Base-by-base conservation (phyloP, 768 basidiomycete genomes). In the Amanita thiersii region DNA sequence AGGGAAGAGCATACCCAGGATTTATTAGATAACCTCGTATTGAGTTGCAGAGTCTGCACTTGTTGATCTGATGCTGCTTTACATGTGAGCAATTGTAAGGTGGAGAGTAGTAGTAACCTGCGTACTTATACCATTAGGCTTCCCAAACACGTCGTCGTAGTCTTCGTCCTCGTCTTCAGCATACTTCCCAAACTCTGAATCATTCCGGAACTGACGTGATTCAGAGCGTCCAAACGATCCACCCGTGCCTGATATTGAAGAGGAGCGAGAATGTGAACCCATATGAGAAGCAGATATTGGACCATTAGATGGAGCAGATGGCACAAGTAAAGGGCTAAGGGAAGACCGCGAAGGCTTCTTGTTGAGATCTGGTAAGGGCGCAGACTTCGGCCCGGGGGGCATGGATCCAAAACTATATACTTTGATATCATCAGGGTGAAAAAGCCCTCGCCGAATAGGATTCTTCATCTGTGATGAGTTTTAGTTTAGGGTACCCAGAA, bases 81-180 rank as follows among this genome's bases (percentile, higher is more conserved):
- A 39, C 26, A 28, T 33, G 20, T 45, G 21, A 44, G 25, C 20
- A 40, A 36, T 28, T 44, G 11, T 6, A 17, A 43, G 19, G 23
- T 23, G 26, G 34, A 19, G 33, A 28, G 17, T 39, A 44, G 21
- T 26, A 36, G 9, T 39, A 47, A 18, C 11, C 0, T n/a, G 66
- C 83, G 59, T 47, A 86, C 86, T 66, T 8, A 72, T 68, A 18
- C 77, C 75, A 47, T 74, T 83, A 14, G 68, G 70, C 59, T 86
- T 88, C 45, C 77, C 90, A 59, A 98, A 94, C 7, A 97, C 81
- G 57, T 96, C 94, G 35, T 94, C 90, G 53, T 96, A 98, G 56
- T 97, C 90, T 53, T 97, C 86, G 19, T 96, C 88, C 36, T 73
- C 75, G 6, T 78, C 79, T 60, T 94, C 91, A 4, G 86, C 68